A percentile compares a stretch with the other conserved stretches of the same genome.
Evolutionary conservation across 768 basidiomycete genomes (phyloP).

Genomic region (Harrya chromipes): DNA sequence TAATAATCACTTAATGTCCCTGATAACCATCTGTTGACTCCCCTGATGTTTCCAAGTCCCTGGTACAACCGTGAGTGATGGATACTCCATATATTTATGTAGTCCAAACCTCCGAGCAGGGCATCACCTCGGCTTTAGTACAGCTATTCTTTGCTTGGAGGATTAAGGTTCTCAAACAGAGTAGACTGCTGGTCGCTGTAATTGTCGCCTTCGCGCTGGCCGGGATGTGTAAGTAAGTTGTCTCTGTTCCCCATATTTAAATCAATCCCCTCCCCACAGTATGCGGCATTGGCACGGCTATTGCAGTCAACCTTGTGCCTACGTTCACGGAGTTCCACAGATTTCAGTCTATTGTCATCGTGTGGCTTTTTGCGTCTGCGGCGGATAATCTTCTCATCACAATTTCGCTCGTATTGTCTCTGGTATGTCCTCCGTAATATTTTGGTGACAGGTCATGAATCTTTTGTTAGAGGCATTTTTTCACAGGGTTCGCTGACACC

Average conservation of each 20-base stretch:
- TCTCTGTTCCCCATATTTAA: neutral
- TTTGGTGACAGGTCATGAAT: neutral
- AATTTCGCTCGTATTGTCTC: slow-evolving; percentile 35
- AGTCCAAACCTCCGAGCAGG: slow-evolving; percentile 11
- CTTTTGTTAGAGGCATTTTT: slow-evolving; percentile 30
- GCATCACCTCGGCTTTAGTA: slow-evolving; percentile 25
- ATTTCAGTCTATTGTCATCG: slow-evolving; percentile 30
- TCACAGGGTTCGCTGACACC: slow-evolving; percentile 36
- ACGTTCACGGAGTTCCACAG: slow-evolving; percentile 27
- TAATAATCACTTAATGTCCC: slow-evolving; percentile 3
- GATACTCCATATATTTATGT: neutral
- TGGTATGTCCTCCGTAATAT: slow-evolving; percentile 34
- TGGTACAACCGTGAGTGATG: slow-evolving; percentile 22
- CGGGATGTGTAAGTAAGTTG: slow-evolving; percentile 16
- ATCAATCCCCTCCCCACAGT: slow-evolving; percentile 16
- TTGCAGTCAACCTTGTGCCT: slow-evolving; percentile 28
- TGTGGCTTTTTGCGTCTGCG: slow-evolving; percentile 46
- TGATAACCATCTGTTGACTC: neutral
- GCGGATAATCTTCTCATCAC: slow-evolving; percentile 49
- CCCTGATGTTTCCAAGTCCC: slow-evolving; percentile 10
- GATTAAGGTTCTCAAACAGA: slow-evolving; percentile 19
- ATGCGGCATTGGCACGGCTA: slow-evolving; percentile 29
- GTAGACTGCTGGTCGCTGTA: slow-evolving; percentile 4
- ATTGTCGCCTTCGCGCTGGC: slow-evolving; percentile 14
- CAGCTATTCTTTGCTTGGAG: slow-evolving; percentile 31